Percentiles rank a stretch among this genome's conserved stretches.
phyloP scores from a whole-genome alignment of 164 flowering plant species.

The Piper longum region DNA sequence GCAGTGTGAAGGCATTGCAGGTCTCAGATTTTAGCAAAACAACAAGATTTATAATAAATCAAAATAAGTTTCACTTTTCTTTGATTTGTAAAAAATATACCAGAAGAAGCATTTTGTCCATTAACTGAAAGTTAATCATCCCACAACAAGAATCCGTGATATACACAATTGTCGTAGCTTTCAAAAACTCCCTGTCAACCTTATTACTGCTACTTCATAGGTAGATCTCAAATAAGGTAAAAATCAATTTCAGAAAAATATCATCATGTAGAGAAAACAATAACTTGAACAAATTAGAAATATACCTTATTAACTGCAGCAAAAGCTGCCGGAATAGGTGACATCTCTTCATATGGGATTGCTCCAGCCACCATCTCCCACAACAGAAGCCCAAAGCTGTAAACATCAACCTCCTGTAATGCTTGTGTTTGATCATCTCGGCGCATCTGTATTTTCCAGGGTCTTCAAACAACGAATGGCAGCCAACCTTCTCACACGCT shows the following conservation, averaged over 20 bases:
- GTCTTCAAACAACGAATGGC: constrained; percentile 68
- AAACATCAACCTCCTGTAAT: constrained; percentile 79
- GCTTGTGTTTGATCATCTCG: constrained; percentile 82
- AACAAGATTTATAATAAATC: not conserved
- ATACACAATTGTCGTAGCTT: no score
- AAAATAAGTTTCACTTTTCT: no score
- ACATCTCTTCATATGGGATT: constrained; percentile 78
- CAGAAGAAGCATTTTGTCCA: not conserved
- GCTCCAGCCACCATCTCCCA: constrained; percentile 87
- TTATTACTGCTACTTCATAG: no score
- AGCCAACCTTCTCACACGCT: constrained; percentile 65
- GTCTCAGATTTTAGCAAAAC: constrained; percentile 58
- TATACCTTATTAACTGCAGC: constrained; percentile 81
- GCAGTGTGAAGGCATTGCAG: constrained; percentile 49
- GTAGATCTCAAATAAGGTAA: no score
- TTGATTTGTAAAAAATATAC: no score
- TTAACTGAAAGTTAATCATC: no score
- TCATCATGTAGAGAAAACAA: no score
- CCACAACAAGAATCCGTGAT: no score
- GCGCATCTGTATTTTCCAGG: constrained; percentile 94
- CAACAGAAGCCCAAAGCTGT: constrained; percentile 78
- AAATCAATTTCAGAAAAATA: no score
- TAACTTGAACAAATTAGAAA: not conserved
- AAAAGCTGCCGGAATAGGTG: constrained; percentile 83
- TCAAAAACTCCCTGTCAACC: no score